These are phyloP conservation scores for Coemansia sp. DNA, from an alignment of 192 early-diverging fungal genomes.

Conservation along the genomic window DNA sequence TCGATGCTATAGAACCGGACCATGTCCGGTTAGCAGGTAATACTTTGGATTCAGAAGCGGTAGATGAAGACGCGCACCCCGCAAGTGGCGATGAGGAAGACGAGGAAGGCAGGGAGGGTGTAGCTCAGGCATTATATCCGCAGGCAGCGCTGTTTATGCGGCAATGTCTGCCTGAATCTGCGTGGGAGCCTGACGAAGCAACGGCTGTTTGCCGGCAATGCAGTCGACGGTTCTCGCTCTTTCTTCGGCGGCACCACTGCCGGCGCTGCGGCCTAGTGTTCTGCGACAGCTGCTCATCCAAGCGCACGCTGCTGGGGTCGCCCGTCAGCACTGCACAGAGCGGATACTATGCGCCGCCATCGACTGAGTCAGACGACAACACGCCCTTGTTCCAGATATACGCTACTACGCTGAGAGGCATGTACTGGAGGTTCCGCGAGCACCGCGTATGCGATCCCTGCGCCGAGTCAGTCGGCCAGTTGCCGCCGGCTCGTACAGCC, in stretches of 20 bases:
- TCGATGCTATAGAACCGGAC: background rate
- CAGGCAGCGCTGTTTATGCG: constrained; percentile 37
- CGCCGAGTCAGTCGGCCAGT: constrained; percentile 29
- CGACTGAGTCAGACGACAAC: constrained; percentile 23
- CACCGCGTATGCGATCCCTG: constrained; percentile 68
- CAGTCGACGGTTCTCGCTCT: constrained; percentile 70
- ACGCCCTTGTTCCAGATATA: constrained; percentile 34
- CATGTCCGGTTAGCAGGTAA: background rate
- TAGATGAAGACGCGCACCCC: background rate
- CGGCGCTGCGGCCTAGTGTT: constrained; percentile 86
- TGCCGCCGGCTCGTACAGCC: constrained; percentile 17
- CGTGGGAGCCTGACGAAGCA: constrained; percentile 81
- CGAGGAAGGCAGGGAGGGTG: background rate
- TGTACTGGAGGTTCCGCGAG: constrained; percentile 35
- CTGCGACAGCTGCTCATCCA: constrained; percentile 77
- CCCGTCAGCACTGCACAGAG: constrained; percentile 39
- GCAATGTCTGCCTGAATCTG: constrained; percentile 50
- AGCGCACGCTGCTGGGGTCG: constrained; percentile 59
- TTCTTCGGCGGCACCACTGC: constrained; percentile 87
- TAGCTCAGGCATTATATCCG: constrained; percentile 19
- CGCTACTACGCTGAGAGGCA: background rate
- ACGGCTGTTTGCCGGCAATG: constrained; percentile 72
- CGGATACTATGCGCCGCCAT: constrained; percentile 16
- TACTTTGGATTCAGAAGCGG: background rate
- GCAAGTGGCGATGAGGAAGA: background rate